Base-by-base conservation (phyloP, 2,329 filamentous ascomycete species). In the Paraphaeosphaeria minitans region DNA sequence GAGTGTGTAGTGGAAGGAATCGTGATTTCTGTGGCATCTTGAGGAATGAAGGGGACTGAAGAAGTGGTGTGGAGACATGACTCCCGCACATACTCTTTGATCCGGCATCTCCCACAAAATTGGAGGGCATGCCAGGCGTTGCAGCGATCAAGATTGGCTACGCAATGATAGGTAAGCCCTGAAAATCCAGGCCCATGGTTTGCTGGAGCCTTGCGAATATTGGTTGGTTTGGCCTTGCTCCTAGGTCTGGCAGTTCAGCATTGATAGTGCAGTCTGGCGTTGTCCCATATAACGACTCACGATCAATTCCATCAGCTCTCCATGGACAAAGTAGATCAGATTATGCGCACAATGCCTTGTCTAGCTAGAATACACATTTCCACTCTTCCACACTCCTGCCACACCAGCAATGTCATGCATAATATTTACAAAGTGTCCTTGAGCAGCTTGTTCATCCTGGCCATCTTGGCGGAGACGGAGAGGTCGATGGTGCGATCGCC, bases 401-500 rank as follows among this genome's bases (percentile, higher is more conserved):
- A 53, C 35, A 51, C 27, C 43, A 35, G 57, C 56, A 57, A 53
- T 60, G 57, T 55, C 58, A 51, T 60, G 39, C 57, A 55, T 51
- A 66, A 75, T 78, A 81, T 93, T 91, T 97, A 99, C 91, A 99
- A 85, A 81, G 90, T 86, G 83, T 99, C 95, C 72, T 87, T 93
- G 78, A 99, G 90, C 79, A 97, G 89, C 90, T 98, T 99, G 92
- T 99, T 99, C 87, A 99, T 92, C 88, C 93, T 96, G 79, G 91
- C 87, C 81, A 99, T 90, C 87, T 94, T 96, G 79, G 91, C 85
- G 51, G 94, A 94, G 75, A 99, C 93, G 81, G 90, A 95, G 71
- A 97, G 90, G 82, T 99, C 95, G 77, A 99, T 97, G 79, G 94
- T 98, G 77, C 94, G 91, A 86, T 98, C 94, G 75, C 93, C 94